These are phyloP conservation scores for Globisporangium barbulae DNA, from an alignment of 352 stramenopile genomes.

Conservation along the genomic window DNA sequence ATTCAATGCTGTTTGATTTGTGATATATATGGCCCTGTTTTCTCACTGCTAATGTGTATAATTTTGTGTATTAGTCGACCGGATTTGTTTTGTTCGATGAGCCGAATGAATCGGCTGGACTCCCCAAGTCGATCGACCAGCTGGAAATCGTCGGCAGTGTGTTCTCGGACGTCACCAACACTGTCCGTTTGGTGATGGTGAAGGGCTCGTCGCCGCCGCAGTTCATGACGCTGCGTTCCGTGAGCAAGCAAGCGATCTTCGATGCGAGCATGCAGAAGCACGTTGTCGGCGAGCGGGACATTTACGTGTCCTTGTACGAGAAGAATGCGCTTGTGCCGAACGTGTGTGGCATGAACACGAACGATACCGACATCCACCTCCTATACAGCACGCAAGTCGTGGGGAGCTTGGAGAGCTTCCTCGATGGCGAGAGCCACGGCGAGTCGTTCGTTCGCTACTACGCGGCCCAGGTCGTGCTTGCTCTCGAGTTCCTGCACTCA, in stretches of 20 bases:
- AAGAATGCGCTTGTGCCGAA: constrained; percentile 73
- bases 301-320: constrained; percentile 78
- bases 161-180: constrained; percentile 74
- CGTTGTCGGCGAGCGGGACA: constrained; percentile 75
- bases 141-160: constrained; percentile 72
- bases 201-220: constrained; percentile 47
- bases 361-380: constrained; percentile 82
- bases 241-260: constrained; percentile 79
- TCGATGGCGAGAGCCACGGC: constrained; percentile 58
- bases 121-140: constrained; percentile 54
- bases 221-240: constrained; percentile 73
- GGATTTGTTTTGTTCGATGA: constrained; percentile 62
- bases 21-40: neutral
- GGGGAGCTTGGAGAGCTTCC: constrained; percentile 75
- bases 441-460: constrained; percentile 86
- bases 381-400: constrained; percentile 82
- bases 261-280: constrained; percentile 84
- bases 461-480: constrained; percentile 77
- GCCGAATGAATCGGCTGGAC: constrained; percentile 28
- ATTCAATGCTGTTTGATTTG: neutral
- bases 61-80: constrained; percentile 27
- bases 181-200: constrained; percentile 62
- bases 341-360: constrained; percentile 65
- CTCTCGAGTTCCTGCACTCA: constrained; percentile 79
- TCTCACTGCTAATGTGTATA: neutral